Percentiles rank a stretch among this genome's conserved stretches.
Evolutionary conservation across 352 stramenopile genomes (phyloP).

Genomic region (Halophytophthora batemanensis): DNA sequence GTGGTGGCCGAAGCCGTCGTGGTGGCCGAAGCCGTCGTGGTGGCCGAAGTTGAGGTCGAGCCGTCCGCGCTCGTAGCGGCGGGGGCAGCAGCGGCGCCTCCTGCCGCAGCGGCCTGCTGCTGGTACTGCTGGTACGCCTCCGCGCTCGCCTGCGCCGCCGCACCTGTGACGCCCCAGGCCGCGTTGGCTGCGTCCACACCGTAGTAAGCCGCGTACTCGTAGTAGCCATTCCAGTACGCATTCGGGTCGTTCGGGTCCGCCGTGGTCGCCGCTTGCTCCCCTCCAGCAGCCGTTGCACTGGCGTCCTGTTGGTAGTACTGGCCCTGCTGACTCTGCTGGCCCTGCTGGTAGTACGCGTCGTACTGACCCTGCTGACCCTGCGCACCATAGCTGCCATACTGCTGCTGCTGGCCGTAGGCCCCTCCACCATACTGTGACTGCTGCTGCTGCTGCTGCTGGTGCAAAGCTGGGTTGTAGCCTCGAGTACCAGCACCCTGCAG

Average conservation of each 20-base stretch:
- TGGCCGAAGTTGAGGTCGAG: not conserved
- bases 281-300: conserved; percentile 3
- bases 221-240: conserved; percentile 88
- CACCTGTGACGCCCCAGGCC: conserved; percentile 80
- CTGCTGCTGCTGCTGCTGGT: conserved; percentile 13
- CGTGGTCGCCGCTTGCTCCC: conserved; percentile 26
- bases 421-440: conserved; percentile 21
- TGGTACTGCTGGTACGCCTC: conserved; percentile 76
- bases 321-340: conserved; percentile 17
- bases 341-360: conserved; percentile 75
- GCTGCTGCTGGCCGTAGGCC: conserved; percentile 54
- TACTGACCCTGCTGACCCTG: conserved; percentile 58
- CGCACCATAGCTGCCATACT: conserved; percentile 38
- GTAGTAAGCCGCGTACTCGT: conserved; percentile 88
- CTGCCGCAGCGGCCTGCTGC: conserved; percentile 40
- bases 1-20: too few relatives aligned
- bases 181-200: conserved; percentile 81
- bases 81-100: conserved; percentile 6
- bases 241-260: conserved; percentile 85
- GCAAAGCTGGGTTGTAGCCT: conserved; percentile 21
- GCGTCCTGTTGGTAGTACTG: conserved; percentile 67
- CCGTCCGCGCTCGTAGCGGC: conserved; percentile 2
- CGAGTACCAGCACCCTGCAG: conserved; percentile 62
- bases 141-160: conserved; percentile 61
- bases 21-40: conserved; percentile 7